Evolutionary conservation across 148 eudicot species (phyloP), one percentile per base, ranked within the genome.

Genomic region (Cornus controversa): DNA sequence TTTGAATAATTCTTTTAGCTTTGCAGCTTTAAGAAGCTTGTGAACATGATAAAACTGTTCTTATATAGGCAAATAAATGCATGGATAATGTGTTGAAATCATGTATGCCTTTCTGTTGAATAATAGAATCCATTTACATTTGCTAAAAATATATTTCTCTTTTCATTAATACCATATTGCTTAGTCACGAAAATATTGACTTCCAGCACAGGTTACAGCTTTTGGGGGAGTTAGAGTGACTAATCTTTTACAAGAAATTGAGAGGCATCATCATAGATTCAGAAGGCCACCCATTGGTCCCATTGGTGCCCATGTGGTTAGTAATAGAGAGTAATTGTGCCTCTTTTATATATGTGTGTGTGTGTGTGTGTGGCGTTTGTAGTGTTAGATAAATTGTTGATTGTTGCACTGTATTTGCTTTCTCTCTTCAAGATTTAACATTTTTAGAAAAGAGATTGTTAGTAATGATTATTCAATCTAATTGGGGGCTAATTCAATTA

Each of bases 251-350:
- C 86, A 82, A 76, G 86, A 84, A 54, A 88, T 96, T 72, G 99
- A 96, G 88, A 87, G 89, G 70, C 87, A 91, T 72, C 88, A 87
- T 75, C 81, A 78, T 62, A 85, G 79, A 78, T 96, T 96, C 82
- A 86, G 78, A 70, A 83, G 80, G 80, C 90, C 99, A 14, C 99
- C 99, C 25, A 93, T 96, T 84, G 99, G 99, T 72, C 99, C 99
- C 18, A 88, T 96, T 47, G 99, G 99, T 15, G 85, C 86, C 36
- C 99, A 93, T 83, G 54, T 96, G 97, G 99, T 96, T 66, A 85
- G 90, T 80, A n/a, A 26, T 66, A 15, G 40, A 66, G 7, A 69
- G 45, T 67, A n/a, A 58, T 66, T 11, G 10, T 70, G 22, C 45
- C 29, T 76, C 28, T 5, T 23, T 2, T 40, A 40, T 40, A 40